A percentile compares a stretch with the other conserved stretches of the same genome.
Conservation (phyloP, 2,329 filamentous ascomycete genomes). For the Diaporthe capsici region DNA sequence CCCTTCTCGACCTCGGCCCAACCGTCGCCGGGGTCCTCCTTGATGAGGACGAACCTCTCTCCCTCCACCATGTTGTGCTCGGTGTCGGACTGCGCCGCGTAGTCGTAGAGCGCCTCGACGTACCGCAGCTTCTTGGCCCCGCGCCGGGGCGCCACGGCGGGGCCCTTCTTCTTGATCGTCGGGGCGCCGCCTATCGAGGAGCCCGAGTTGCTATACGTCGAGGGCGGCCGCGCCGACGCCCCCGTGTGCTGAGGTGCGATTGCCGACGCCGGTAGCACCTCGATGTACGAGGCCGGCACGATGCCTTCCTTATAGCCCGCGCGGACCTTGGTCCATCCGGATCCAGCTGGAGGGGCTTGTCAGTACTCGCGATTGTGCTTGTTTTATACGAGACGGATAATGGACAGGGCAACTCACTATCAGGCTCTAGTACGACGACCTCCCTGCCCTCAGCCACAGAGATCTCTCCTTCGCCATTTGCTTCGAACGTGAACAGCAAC, state of each 20-base stretch:
- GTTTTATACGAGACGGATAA: background rate
- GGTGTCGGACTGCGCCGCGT: constrained; percentile 84
- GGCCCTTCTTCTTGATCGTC: constrained; percentile 84
- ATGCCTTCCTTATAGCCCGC: constrained; percentile 83
- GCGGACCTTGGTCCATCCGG: constrained; percentile 91
- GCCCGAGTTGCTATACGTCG: constrained; percentile 83
- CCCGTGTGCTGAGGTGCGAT: constrained; percentile 62
- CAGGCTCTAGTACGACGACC: constrained; percentile 83
- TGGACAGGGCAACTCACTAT: constrained; percentile 74
- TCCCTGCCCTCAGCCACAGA: constrained; percentile 84
- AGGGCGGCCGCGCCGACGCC: constrained; percentile 73
- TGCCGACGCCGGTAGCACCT: constrained; percentile 68
- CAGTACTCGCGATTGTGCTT: constrained; percentile 42
- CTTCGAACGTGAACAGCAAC: constrained; percentile 92
- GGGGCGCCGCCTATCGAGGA: constrained; percentile 70
- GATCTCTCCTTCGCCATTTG: constrained; percentile 84
- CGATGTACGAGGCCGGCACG: constrained; percentile 89
- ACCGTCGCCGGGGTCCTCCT: constrained; percentile 89
- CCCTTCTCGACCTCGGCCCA: constrained; percentile 98
- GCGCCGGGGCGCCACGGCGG: constrained; percentile 89
- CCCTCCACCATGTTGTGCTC: constrained; percentile 94
- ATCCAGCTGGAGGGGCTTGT: constrained; percentile 75
- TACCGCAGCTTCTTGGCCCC: constrained; percentile 96
- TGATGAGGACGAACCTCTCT: constrained; percentile 91
- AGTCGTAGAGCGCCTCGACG: constrained; percentile 93